Percentiles rank a stretch among this genome's conserved stretches.
phyloP scores from a whole-genome alignment of 2,329 filamentous ascomycete genomes.

The Ramichloridium luteum region DNA sequence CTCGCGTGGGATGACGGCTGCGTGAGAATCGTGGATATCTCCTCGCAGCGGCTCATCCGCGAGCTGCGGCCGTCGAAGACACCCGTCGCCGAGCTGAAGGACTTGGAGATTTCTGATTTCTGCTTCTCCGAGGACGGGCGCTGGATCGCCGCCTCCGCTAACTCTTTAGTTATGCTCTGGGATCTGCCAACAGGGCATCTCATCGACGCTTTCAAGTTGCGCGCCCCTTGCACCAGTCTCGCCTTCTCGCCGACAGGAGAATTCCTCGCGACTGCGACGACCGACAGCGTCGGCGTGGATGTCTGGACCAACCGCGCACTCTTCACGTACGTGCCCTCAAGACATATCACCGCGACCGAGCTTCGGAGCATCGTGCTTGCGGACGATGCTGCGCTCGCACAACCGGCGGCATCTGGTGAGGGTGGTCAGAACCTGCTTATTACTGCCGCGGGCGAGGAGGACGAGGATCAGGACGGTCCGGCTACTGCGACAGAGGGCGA shows the following conservation, averaged over 20 bases:
- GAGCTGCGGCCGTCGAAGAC: constrained; percentile 68
- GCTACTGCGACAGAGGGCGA: constrained; percentile 38
- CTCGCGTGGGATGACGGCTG: constrained; percentile 81
- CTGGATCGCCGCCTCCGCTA: constrained; percentile 82
- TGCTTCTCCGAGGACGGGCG: constrained; percentile 80
- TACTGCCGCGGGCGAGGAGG: constrained; percentile 55
- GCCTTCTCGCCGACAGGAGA: constrained; percentile 85
- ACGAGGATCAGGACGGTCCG: constrained; percentile 40
- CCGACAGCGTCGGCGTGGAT: constrained; percentile 74
- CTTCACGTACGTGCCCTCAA: constrained; percentile 77
- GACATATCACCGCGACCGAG: constrained; percentile 68
- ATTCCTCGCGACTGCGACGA: constrained; percentile 80
- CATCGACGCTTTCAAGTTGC: constrained; percentile 78
- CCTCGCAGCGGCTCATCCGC: constrained; percentile 80
- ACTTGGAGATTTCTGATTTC: constrained; percentile 26
- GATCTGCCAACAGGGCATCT: constrained; percentile 91
- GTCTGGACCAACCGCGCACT: constrained; percentile 92
- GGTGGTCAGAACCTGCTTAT: constrained; percentile 64
- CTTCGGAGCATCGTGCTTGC: constrained; percentile 45
- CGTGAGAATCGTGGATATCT: constrained; percentile 78
- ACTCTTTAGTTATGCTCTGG: constrained; percentile 76
- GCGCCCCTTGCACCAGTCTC: constrained; percentile 67
- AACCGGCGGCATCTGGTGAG: constrained; percentile 76
- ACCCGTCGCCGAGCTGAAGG: constrained; percentile 13
- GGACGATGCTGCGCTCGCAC: constrained; percentile 10